Conservation (phyloP, 352 stramenopile species). For the Pythium chondricola region DNA sequence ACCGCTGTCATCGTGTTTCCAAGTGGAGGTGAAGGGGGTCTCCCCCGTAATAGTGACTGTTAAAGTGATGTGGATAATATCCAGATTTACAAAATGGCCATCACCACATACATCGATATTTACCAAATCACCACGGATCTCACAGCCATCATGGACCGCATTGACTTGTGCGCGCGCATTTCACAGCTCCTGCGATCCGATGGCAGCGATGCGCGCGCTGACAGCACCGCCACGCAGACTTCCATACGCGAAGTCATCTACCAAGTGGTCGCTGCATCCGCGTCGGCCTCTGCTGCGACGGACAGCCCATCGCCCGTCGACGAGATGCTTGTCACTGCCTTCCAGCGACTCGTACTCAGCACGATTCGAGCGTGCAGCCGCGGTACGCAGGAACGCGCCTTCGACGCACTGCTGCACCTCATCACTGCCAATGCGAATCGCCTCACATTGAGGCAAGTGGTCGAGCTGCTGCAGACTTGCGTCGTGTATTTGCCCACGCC, state of each 20-base stretch:
- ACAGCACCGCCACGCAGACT: no score
- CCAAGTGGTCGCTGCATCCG: no score
- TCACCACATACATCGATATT: no score
- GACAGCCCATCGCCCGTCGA: slow-evolving; percentile 58
- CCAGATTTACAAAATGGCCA: no score
- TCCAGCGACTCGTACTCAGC: slow-evolving; percentile 47
- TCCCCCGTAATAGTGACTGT: no score
- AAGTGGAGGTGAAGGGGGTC: background rate
- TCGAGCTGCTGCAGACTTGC: slow-evolving; percentile 37
- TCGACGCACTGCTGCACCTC: slow-evolving; percentile 22
- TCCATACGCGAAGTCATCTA: no score
- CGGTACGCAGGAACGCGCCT: slow-evolving; percentile 26
- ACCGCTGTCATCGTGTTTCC: slow-evolving; percentile 7
- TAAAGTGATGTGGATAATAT: no score
- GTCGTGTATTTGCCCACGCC: slow-evolving; percentile 50
- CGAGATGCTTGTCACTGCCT: slow-evolving; percentile 56
- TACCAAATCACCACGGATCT: no score
- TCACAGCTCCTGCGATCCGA: slow-evolving; percentile 42
- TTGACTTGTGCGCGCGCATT: slow-evolving; percentile 61
- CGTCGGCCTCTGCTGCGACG: no score
- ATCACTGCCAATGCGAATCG: slow-evolving; percentile 21
- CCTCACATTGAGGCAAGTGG: slow-evolving; percentile 5
- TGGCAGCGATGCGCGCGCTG: background rate
- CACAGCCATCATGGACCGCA: slow-evolving; percentile 29
- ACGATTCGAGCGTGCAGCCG: slow-evolving; percentile 18